A percentile compares a stretch with the other conserved stretches of the same genome.
phyloP scores from a whole-genome alignment of 208 protist species.

The Acanthamoeba lenticulata region DNA sequence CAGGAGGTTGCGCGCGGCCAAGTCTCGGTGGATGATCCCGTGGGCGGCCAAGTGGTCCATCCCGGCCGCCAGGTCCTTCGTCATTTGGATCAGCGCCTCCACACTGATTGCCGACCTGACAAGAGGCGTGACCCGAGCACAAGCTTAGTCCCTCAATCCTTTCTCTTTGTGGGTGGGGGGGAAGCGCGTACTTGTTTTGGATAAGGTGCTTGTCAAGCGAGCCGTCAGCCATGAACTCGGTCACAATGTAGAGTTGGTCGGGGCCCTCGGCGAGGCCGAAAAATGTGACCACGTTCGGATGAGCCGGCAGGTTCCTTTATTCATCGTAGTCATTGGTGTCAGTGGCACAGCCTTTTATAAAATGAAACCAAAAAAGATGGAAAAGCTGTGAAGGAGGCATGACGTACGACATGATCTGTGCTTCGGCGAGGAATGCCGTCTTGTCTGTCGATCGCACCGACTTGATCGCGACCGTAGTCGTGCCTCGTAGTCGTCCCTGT shows the following conservation, averaged over 20 bases:
- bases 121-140: no score
- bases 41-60: conserved; percentile 57
- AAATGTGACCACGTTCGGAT: conserved; percentile 67
- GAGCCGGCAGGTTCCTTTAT: conserved; percentile 36
- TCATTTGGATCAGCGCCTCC: conserved; percentile 45
- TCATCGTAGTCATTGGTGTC: no score
- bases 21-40: conserved; percentile 25
- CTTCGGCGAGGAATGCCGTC: conserved; percentile 12
- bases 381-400: neutral
- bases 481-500: conserved; percentile 44
- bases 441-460: neutral
- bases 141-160: neutral
- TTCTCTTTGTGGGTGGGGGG: neutral
- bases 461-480: conserved; percentile 66
- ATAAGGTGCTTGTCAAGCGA: conserved; percentile 57
- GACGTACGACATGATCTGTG: conserved; percentile 68
- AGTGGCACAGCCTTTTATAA: no score
- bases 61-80: conserved; percentile 51
- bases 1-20: conserved; percentile 60
- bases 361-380: neutral
- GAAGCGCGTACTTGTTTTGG: neutral
- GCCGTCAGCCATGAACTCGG: conserved; percentile 63
- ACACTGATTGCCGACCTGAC: neutral
- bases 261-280: conserved; percentile 36
- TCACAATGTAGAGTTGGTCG: conserved; percentile 41